Percentiles rank a stretch among this genome's conserved stretches.
Evolutionary conservation across 108 stramenopile genomes (phyloP).

Genomic region (Fistulifera solaris): DNA sequence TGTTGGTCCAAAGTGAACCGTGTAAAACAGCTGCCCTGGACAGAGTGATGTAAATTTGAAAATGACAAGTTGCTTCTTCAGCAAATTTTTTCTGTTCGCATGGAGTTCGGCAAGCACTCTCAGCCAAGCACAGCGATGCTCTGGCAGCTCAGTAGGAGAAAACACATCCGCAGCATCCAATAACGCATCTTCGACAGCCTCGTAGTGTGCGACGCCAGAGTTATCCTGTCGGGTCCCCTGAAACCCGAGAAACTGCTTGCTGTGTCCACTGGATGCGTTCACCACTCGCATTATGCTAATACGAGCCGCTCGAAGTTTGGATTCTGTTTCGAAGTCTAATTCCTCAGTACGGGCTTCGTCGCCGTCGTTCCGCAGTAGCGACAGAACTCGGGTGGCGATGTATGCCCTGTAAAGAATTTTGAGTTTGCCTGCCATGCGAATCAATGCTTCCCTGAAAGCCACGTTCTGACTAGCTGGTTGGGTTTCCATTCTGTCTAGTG

Average conservation of each 20-base stretch:
- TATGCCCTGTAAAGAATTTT: constrained; percentile 78
- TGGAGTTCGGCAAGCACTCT: constrained; percentile 81
- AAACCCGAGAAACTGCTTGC: constrained; percentile 77
- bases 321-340: constrained; percentile 27
- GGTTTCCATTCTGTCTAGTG: constrained; percentile 72
- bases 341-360: constrained; percentile 15
- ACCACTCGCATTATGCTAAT: constrained; percentile 71
- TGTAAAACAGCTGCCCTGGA: constrained; percentile 60
- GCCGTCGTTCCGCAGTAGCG: constrained; percentile 33
- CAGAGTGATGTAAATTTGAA: constrained; percentile 66
- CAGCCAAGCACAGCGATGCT: constrained; percentile 76
- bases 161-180: constrained; percentile 79
- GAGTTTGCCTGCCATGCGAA: constrained; percentile 73
- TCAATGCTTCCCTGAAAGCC: constrained; percentile 71
- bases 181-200: constrained; percentile 83
- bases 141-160: constrained; percentile 79
- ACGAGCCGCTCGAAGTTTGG: constrained; percentile 46
- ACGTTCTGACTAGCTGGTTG: constrained; percentile 80
- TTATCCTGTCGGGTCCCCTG: constrained; percentile 35
- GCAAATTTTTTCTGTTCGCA: constrained; percentile 54
- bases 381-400: constrained; percentile 78
- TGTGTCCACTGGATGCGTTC: constrained; percentile 66
- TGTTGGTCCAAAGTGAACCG: constrained; percentile 71
- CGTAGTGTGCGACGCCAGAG: constrained; percentile 57
- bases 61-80: constrained; percentile 82